Conservation (phyloP, 495 filamentous ascomycete species). For the Aspergillus conjunctus region DNA sequence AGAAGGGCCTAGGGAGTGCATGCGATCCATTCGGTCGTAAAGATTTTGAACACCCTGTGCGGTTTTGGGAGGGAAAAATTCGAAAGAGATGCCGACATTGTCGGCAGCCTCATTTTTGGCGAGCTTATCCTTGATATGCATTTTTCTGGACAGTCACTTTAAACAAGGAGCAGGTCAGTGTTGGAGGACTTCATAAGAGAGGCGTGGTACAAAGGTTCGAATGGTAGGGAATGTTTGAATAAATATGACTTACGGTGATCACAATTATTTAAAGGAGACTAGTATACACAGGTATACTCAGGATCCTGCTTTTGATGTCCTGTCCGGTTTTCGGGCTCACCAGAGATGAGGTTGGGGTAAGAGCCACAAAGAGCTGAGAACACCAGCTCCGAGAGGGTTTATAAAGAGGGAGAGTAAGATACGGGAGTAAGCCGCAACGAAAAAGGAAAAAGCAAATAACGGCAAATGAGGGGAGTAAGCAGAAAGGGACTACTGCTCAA, state of each 20-base stretch:
- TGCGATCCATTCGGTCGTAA: constrained; percentile 99
- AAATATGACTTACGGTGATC: background rate
- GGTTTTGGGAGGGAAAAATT: constrained; percentile 99
- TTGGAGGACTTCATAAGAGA: background rate
- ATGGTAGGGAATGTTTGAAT: no score
- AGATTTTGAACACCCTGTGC: constrained; percentile 97
- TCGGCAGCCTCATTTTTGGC: constrained; percentile 74
- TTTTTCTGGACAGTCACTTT: constrained; percentile 32
- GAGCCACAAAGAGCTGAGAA: background rate
- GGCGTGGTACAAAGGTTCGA: no score
- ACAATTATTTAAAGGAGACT: background rate
- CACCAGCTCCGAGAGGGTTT: background rate
- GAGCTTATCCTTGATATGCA: constrained; percentile 94
- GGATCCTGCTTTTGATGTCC: no score
- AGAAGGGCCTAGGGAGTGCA: constrained; percentile 88
- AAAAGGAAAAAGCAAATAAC: constrained; percentile 6
- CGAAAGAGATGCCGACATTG: constrained; percentile 91
- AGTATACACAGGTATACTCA: background rate
- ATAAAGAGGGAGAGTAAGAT: background rate
- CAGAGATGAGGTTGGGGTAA: background rate
- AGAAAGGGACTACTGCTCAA: constrained; percentile 16
- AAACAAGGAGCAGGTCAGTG: background rate
- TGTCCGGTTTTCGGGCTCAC: background rate
- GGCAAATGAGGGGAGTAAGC: constrained; percentile 4
- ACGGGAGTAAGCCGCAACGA: background rate